Conservation (phyloP, 805 yeast genomes). For the Grigorovia transvaalensis region DNA sequence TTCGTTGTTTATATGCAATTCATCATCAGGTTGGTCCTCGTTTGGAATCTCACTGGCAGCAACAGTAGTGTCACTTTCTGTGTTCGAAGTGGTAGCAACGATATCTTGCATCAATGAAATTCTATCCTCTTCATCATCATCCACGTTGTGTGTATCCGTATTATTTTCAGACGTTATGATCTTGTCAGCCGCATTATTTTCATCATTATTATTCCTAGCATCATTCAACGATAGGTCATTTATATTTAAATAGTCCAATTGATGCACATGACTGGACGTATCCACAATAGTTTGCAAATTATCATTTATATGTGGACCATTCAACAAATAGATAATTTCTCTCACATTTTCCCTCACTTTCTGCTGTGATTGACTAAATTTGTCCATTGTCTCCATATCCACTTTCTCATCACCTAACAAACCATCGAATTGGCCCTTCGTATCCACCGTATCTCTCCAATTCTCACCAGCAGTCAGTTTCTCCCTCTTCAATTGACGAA, state of each 20-base stretch:
- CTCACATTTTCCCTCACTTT: slow-evolving; percentile 27
- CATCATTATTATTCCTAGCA: neutral
- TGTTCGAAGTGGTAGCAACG: neutral
- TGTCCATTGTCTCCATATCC: slow-evolving; percentile 1
- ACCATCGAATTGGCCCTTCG: neutral
- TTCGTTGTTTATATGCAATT: neutral
- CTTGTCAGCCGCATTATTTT: neutral
- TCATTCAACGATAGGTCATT: slow-evolving; percentile 3
- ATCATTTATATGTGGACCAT: slow-evolving; percentile 20
- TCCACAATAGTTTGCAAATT: slow-evolving; percentile 18
- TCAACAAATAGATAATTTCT: slow-evolving; percentile 26
- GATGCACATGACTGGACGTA: slow-evolving; percentile 13
- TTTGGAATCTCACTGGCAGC: neutral
- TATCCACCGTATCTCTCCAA: too few species aligned
- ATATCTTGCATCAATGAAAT: neutral
- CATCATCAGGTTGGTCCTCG: neutral
- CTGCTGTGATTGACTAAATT: slow-evolving; percentile 14
- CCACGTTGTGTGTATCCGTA: neutral
- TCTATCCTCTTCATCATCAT: neutral
- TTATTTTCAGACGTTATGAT: neutral
- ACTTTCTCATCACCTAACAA: neutral
- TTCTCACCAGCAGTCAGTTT: neutral
- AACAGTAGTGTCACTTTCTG: neutral
- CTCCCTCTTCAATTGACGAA: slow-evolving; percentile 9
- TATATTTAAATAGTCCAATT: slow-evolving; percentile 17